Percentiles rank a stretch among this genome's conserved stretches.
Conservation (phyloP, 2,329 filamentous ascomycete genomes). For the Epichloe typhina region DNA sequence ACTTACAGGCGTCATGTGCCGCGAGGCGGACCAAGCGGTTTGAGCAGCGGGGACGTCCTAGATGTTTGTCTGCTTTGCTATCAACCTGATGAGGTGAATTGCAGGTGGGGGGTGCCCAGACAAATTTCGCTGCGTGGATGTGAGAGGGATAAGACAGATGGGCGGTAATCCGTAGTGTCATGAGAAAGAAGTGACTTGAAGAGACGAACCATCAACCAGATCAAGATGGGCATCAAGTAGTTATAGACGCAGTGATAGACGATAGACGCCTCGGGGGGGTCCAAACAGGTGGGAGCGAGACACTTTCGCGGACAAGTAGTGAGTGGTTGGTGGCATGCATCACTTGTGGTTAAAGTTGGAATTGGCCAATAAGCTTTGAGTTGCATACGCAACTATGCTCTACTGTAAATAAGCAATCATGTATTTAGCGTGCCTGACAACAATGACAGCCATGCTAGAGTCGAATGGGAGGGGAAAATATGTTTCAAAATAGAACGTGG, state of each 20-base stretch:
- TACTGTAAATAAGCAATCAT: too few relatives aligned
- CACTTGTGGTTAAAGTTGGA: constrained; percentile 1
- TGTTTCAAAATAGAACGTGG: constrained; percentile 6
- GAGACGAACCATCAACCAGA: constrained; percentile 7
- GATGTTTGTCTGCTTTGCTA: constrained; percentile 1
- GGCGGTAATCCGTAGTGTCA: too few relatives aligned
- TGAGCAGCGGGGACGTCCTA: background rate
- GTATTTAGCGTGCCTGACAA: background rate
- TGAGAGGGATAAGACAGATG: background rate
- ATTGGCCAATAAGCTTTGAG: background rate
- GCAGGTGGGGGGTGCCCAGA: background rate
- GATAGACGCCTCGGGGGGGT: background rate
- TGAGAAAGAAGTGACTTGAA: background rate
- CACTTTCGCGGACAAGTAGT: background rate
- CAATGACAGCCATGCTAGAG: background rate
- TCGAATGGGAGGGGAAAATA: background rate
- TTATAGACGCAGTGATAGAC: background rate
- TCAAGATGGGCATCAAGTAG: constrained; percentile 4
- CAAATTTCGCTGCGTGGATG: too few relatives aligned
- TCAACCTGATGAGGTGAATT: background rate
- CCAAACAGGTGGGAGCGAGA: background rate
- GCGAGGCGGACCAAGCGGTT: constrained; percentile 5
- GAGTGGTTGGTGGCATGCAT: background rate
- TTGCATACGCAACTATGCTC: too few relatives aligned
- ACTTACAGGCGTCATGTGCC: constrained; percentile 3